These are phyloP conservation scores for Elsinoe batatas DNA, from an alignment of 2,329 filamentous ascomycete genomes.

Conservation along the genomic window DNA sequence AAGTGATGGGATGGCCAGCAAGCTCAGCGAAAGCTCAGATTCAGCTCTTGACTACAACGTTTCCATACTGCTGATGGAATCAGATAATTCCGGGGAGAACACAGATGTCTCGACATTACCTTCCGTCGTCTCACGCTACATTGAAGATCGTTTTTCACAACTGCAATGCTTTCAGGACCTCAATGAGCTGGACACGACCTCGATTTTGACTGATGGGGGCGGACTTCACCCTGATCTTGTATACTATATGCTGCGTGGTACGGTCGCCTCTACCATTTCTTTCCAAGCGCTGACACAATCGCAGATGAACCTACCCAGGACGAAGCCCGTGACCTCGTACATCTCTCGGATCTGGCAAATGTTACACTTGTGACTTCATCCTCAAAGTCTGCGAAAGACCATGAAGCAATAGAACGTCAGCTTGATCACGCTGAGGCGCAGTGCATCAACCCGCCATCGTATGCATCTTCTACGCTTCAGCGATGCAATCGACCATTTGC, in stretches of 20 bases:
- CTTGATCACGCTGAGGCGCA: background rate
- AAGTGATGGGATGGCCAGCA: slow-evolving; percentile 47
- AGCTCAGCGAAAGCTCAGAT: slow-evolving; percentile 59
- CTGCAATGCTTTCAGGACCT: slow-evolving; percentile 53
- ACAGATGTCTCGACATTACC: slow-evolving; percentile 33
- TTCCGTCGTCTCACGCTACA: slow-evolving; percentile 42
- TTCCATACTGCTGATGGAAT: slow-evolving; percentile 76
- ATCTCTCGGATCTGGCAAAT: background rate
- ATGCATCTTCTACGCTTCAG: background rate
- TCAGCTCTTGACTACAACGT: slow-evolving; percentile 80
- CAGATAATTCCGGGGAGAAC: slow-evolving; percentile 44
- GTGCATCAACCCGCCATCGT: background rate
- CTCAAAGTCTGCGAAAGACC: background rate
- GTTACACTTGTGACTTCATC: background rate
- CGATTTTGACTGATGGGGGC: slow-evolving; percentile 69
- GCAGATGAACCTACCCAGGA: background rate
- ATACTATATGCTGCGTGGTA: slow-evolving; percentile 58
- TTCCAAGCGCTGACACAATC: background rate
- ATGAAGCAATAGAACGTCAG: background rate
- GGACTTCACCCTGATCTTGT: slow-evolving; percentile 77
- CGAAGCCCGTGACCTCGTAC: background rate
- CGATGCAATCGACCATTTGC: background rate
- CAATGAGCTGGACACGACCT: slow-evolving; percentile 63
- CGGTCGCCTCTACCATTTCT: background rate
- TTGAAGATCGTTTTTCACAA: slow-evolving; percentile 59